phyloP scores from a whole-genome alignment of 2,329 filamentous ascomycete species.

The Elsinoe perseae region DNA sequence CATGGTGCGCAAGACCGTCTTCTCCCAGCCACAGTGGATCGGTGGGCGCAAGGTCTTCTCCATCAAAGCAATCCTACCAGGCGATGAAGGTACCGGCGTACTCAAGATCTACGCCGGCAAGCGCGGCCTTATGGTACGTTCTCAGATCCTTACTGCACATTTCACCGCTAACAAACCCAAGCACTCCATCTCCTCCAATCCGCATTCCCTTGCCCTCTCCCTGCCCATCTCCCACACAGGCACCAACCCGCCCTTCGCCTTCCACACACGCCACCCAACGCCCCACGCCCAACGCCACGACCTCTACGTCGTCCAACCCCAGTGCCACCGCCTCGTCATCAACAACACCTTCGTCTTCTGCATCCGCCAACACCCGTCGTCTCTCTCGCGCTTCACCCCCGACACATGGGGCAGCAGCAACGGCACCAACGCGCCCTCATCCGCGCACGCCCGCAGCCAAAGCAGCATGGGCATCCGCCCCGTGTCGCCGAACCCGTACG shows the following conservation, averaged over 20 bases:
- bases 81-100: slow-evolving; percentile 80
- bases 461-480: slow-evolving; percentile 34
- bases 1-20: slow-evolving; percentile 70
- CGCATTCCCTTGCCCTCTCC: slow-evolving; percentile 80
- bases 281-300: slow-evolving; percentile 97
- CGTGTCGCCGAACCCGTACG: slow-evolving; percentile 45
- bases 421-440: slow-evolving; percentile 28
- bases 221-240: slow-evolving; percentile 86
- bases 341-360: slow-evolving; percentile 99
- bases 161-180: slow-evolving; percentile 21
- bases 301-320: slow-evolving; percentile 92
- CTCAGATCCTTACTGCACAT: background rate
- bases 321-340: slow-evolving; percentile 76
- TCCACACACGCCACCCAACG: slow-evolving; percentile 85
- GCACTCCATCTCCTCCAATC: slow-evolving; percentile 92
- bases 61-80: slow-evolving; percentile 82
- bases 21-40: slow-evolving; percentile 89
- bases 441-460: slow-evolving; percentile 24
- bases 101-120: slow-evolving; percentile 92
- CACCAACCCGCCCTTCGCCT: slow-evolving; percentile 90
- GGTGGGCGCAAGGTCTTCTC: slow-evolving; percentile 83
- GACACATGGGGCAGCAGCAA: slow-evolving; percentile 31
- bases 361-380: slow-evolving; percentile 82
- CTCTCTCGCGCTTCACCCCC: slow-evolving; percentile 37
- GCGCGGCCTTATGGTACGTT: slow-evolving; percentile 70